Evolutionary conservation across 1,284 basidiomycete genomes (phyloP), one percentile per base, ranked within the genome.

Genomic region (Malassezia brasiliensis): DNA sequence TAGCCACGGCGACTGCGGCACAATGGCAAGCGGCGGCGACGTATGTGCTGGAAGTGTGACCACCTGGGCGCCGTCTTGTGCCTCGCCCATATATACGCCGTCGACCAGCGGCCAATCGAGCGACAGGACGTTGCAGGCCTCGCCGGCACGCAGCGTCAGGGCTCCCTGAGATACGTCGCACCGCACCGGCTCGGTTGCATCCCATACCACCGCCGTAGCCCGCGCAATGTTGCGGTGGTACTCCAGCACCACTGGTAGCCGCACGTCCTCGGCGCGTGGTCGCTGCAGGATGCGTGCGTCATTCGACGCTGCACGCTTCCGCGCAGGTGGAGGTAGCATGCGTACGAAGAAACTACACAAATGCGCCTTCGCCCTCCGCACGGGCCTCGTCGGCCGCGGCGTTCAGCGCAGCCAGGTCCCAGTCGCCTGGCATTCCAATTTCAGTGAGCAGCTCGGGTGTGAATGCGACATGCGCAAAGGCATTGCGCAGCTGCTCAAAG

Each of bases 371-470:
- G 20, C 50, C 51, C 11, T 47, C 38, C 2, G 35, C 41, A 1
- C 36, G 47, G 22, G 53, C 54, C 17, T 56, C 59, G 15, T 22
- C 28, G 14, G 53, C 59, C 8, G 51, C 47, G 8, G 32, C 25
- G 14, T 60, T 54, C n/a, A 56, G 50, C 22, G 48, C 50, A 28
- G 52, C 50, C 20, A 60, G 50, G 44, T 60, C 59, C 59, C 59
- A 60, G 10, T 30, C 50, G 11, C 53, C 53, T 2, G 53, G 53
- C 40, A 31, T 39, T 15, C 50, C 58, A 14, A 60, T 38, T 2
- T 42, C 47, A 1, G 32, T 44, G 14, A 47, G 28, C 11, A 47
- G 6, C 17, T 25, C 14, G 5, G 45, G 45, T 5, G 19, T 47
- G 45, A 28, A 28, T 2, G 2, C 5, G 20, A 28, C 31, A 17